These are phyloP conservation scores for Pseudogymnoascus verrucosus DNA, from an alignment of 2,329 filamentous ascomycete species.

Conservation along the genomic window DNA sequence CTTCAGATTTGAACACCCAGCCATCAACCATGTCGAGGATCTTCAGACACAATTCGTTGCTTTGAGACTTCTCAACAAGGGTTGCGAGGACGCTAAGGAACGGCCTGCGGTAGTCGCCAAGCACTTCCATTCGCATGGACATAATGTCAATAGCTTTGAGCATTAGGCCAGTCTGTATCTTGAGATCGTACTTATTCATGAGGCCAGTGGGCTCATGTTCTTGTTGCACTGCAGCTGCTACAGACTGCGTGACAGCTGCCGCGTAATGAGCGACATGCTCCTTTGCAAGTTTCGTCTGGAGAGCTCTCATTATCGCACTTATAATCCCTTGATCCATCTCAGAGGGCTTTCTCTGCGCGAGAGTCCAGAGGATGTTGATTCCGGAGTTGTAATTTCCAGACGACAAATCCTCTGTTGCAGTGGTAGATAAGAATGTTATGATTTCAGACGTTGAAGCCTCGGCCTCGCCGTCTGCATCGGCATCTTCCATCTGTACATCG, in stretches of 20 bases:
- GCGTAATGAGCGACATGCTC: constrained; percentile 81
- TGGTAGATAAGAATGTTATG: constrained; percentile 71
- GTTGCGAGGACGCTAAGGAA: constrained; percentile 94
- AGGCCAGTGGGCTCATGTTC: constrained; percentile 47
- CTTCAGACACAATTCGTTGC: constrained; percentile 79
- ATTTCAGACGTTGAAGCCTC: constrained; percentile 82
- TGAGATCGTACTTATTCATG: constrained; percentile 68
- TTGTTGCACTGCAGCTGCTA: constrained; percentile 28
- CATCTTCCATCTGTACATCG: constrained; percentile 63
- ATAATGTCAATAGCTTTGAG: constrained; percentile 93
- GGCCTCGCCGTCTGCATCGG: constrained; percentile 75
- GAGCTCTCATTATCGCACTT: constrained; percentile 78
- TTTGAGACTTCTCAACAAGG: constrained; percentile 89
- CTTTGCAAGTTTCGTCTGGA: constrained; percentile 84
- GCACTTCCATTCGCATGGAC: constrained; percentile 80
- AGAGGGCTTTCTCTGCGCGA: constrained; percentile 75
- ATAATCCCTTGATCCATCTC: constrained; percentile 82
- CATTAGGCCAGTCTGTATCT: constrained; percentile 84
- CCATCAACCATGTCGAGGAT: constrained; percentile 87
- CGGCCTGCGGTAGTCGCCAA: constrained; percentile 83
- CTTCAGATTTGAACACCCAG: constrained; percentile 94
- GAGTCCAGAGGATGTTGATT: constrained; percentile 87
- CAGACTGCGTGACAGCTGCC: constrained; percentile 43
- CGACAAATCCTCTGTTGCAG: constrained; percentile 80
- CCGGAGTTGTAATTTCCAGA: constrained; percentile 75